Conservation (phyloP, 2,329 filamentous ascomycete species). For the Clonostachys rosea region DNA sequence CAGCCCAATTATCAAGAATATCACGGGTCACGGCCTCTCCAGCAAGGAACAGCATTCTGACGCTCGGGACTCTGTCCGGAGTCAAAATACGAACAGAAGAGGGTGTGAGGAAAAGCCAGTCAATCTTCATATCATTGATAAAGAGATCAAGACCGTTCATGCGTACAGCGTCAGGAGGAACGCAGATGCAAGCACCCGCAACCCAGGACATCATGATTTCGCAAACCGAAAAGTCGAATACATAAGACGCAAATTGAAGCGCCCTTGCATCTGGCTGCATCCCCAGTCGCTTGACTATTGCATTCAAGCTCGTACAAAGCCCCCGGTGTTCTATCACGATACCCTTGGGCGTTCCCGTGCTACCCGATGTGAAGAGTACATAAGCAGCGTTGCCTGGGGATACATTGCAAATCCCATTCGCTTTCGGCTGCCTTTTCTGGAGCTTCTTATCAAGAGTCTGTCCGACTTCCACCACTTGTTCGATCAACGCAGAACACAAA, state of each 20-base stretch:
- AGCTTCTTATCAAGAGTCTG: background rate
- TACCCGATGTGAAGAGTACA: conserved; percentile 8
- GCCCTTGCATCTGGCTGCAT: conserved; percentile 7
- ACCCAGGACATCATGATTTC: background rate
- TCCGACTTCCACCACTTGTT: conserved; percentile 11
- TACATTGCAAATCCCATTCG: background rate
- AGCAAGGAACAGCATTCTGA: conserved; percentile 3
- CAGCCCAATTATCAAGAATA: background rate
- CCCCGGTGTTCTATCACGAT: conserved; percentile 4
- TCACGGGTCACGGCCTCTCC: conserved; percentile 4
- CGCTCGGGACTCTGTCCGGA: conserved; percentile 1
- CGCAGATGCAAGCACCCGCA: conserved; percentile 1
- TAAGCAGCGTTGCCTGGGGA: conserved; percentile 3
- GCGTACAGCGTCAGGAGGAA: background rate
- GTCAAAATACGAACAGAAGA: conserved; percentile 2
- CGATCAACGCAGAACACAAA: conserved; percentile 21
- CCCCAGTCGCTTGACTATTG: conserved; percentile 7
- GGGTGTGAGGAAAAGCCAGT: conserved; percentile 5
- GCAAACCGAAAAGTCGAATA: background rate
- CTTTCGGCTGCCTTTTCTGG: background rate
- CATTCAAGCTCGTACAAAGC: background rate
- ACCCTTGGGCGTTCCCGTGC: conserved; percentile 8
- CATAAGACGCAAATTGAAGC: conserved; percentile 2
- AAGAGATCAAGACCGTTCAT: background rate
- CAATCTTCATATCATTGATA: conserved; percentile 2